These are phyloP conservation scores for Amborella trichopoda DNA, from an alignment of 164 flowering plant genomes.

Conservation along the genomic window DNA sequence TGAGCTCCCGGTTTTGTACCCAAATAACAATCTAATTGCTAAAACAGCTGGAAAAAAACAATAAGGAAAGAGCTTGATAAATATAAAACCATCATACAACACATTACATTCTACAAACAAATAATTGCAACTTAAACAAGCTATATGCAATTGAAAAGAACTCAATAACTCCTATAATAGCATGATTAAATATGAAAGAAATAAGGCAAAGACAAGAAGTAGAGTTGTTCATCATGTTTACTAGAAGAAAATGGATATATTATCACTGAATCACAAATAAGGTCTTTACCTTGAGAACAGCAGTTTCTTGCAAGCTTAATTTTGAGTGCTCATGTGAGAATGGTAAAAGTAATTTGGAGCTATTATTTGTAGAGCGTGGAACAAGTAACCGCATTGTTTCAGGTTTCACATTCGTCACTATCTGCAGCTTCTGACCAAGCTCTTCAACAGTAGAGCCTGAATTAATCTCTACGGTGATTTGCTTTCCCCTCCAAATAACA, in stretches of 20 bases:
- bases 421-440: slow-evolving; percentile 56
- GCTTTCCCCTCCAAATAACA: slow-evolving; percentile 63
- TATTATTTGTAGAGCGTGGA: slow-evolving; percentile 31
- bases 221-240: too few species aligned
- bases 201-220: background rate
- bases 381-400: slow-evolving; percentile 76
- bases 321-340: slow-evolving; percentile 68
- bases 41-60: too few species aligned
- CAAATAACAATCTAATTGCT: too few species aligned
- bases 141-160: background rate
- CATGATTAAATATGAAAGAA: background rate
- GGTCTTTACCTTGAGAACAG: slow-evolving; percentile 41
- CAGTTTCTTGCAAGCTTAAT: slow-evolving; percentile 42
- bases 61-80: too few species aligned
- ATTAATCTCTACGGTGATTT: slow-evolving; percentile 32
- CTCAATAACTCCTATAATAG: background rate
- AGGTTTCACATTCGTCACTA: slow-evolving; percentile 51
- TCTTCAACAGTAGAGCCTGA: slow-evolving; percentile 43
- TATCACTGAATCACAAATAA: background rate
- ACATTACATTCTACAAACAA: background rate
- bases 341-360: slow-evolving; percentile 57
- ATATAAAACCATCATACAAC: background rate
- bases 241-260: background rate
- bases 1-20: too few species aligned
- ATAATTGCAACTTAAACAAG: background rate